Evolutionary conservation across 2,329 filamentous ascomycete genomes (phyloP).

Genomic region (Trichoderma guizhouense): DNA sequence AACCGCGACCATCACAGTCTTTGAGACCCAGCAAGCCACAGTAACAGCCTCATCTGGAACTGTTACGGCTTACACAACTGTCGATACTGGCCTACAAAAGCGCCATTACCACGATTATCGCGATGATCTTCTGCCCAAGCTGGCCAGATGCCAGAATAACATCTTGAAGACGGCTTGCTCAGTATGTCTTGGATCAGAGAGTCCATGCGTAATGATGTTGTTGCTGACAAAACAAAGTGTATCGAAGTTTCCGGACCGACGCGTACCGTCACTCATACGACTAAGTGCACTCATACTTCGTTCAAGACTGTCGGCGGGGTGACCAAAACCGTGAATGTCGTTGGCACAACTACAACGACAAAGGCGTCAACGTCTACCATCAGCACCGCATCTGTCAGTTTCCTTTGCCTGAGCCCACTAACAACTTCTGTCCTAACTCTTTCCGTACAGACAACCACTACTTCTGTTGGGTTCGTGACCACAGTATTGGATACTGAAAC

Average conservation of each 20-base stretch:
- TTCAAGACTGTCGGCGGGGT: neutral
- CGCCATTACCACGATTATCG: neutral
- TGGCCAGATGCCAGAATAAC: neutral
- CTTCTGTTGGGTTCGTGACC: neutral
- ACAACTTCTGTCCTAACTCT: neutral
- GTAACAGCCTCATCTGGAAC: constrained; percentile 1
- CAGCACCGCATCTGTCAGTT: neutral
- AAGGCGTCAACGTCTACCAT: neutral
- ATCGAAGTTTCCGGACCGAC: neutral
- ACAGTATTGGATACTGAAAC: neutral
- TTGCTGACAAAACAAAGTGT: neutral
- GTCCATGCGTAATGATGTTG: neutral
- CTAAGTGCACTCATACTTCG: constrained; percentile 1
- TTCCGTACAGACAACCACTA: neutral
- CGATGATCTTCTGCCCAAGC: neutral
- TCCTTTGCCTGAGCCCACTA: neutral
- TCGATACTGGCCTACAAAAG: neutral
- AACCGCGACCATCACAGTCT: neutral
- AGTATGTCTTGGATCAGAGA: neutral
- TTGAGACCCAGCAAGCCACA: neutral
- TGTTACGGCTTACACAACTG: neutral
- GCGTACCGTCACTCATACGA: neutral
- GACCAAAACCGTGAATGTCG: neutral
- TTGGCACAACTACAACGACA: neutral
- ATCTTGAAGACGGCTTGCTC: constrained; percentile 3